These are phyloP conservation scores for Flaveria sonorensis DNA, from an alignment of 129 eudicot species.

Conservation along the genomic window DNA sequence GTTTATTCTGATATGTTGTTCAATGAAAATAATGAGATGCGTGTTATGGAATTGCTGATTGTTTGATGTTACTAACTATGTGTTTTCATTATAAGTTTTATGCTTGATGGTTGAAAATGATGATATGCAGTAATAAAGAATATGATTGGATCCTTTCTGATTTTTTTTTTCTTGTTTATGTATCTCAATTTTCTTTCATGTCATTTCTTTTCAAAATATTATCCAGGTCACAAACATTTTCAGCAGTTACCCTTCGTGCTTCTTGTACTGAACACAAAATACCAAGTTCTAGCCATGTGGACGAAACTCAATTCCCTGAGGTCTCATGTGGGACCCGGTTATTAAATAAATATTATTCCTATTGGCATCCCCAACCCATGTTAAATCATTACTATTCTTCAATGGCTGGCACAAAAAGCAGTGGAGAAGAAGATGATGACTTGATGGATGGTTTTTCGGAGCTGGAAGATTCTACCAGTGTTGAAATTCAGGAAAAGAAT, in stretches of 20 bases:
- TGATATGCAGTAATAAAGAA: slow-evolving; percentile 14
- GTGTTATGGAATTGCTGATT: not conserved
- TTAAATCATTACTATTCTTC: slow-evolving; percentile 45
- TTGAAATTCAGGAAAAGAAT: slow-evolving; percentile 15
- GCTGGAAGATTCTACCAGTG: slow-evolving; percentile 44
- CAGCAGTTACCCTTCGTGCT: slow-evolving; percentile 39
- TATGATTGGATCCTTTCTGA: not conserved
- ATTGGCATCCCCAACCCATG: slow-evolving; percentile 2
- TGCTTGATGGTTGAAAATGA: not conserved
- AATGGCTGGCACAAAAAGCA: slow-evolving; percentile 53
- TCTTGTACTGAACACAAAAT: slow-evolving; percentile 37
- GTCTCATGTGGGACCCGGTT: slow-evolving; percentile 22
- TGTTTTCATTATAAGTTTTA: too few relatives aligned
- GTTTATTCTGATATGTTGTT: slow-evolving; percentile 8
- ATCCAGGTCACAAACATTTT: slow-evolving; percentile 34
- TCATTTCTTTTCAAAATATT: slow-evolving; percentile 7
- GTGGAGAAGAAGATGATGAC: slow-evolving; percentile 58
- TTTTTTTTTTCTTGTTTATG: not conserved
- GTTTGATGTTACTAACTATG: too few relatives aligned
- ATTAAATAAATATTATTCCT: slow-evolving; percentile 27
- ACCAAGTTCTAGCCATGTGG: slow-evolving; percentile 32
- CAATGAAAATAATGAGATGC: slow-evolving; percentile 6
- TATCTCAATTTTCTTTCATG: not conserved
- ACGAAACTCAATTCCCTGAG: slow-evolving; percentile 24
- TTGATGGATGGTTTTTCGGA: slow-evolving; percentile 80